Conservation (phyloP, 495 filamentous ascomycete genomes). For the Stereocaulon alpinum region DNA sequence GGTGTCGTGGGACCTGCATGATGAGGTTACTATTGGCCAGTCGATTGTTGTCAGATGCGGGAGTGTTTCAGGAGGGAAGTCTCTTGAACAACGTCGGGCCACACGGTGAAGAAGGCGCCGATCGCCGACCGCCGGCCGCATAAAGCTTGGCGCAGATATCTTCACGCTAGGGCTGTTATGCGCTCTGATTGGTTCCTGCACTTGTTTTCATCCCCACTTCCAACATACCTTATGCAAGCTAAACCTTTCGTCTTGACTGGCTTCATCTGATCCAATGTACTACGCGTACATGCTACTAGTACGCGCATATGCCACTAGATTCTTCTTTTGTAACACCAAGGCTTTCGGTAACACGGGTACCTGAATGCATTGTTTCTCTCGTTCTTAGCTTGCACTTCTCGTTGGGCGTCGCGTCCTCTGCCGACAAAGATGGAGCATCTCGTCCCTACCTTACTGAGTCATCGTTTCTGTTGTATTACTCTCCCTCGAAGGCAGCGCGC, state of each 20-base stretch:
- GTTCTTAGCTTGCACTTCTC: not conserved
- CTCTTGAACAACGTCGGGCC: not conserved
- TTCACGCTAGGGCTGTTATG: not conserved
- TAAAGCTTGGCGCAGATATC: not conserved
- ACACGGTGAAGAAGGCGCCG: not conserved
- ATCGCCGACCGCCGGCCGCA: not conserved
- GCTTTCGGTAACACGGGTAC: not conserved
- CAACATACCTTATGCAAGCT: not conserved
- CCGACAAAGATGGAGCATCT: not conserved
- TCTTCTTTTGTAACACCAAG: too few species aligned
- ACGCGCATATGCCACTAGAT: not conserved
- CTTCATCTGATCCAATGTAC: too few species aligned
- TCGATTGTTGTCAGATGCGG: not conserved
- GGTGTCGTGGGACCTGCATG: not conserved
- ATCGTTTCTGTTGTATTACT: not conserved
- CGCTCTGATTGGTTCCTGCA: not conserved
- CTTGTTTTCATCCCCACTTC: not conserved
- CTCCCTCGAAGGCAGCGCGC: not conserved
- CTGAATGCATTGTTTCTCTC: not conserved
- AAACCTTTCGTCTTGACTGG: too few species aligned
- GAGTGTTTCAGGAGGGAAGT: not conserved
- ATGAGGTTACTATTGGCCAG: not conserved
- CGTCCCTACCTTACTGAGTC: not conserved
- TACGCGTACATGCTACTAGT: not conserved
- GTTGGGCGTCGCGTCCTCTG: not conserved